Evolutionary conservation across 805 yeast genomes (phyloP), one percentile per base, ranked within the genome.

Genomic region (Sugiyamaella valdiviana): DNA sequence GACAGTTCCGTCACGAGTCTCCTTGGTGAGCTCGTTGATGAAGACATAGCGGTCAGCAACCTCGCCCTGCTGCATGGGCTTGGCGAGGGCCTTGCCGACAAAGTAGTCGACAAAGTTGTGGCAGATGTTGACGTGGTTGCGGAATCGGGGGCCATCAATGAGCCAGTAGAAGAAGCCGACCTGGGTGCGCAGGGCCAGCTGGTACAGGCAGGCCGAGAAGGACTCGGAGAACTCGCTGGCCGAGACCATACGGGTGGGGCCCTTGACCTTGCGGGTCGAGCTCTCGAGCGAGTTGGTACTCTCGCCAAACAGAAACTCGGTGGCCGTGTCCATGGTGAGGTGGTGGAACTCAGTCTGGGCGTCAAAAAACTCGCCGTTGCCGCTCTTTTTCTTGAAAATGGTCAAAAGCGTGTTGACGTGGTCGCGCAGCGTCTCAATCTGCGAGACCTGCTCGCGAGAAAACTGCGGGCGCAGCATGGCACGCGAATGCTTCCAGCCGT

Each of bases 1-100:
- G 15, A 69, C 67, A 44, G 53, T 62, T 15, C 76, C 75, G 54
- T 77, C 73, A 48, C 72, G 65, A n/a, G 79, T 74, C 59, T 74
- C 74, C 60, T 71, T 70, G 44, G 68, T 74, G 52, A 77, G 66
- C 56, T 75, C 79, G 42, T 69, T 66, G 49, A 77, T 68, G 60
- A 77, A 75, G 7, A 74, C 69, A 53, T 73, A 76, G 19, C 73
- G 67, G 10, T 70, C 65, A 32, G 65, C 74, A 38, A 63, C 47
- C 58, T 58, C 38, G 60, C 39, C 35, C 32, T 26, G 23, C 14
- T 29, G 48, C 48, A 14, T 7, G 12, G 54, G 38, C 16, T 38
- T 45, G 37, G 52, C 57, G 40, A 75, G 61, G 5, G 74, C 77
- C 48, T 56, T 56, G 29, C 65, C 46, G 22, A 73, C 78, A 53